phyloP scores from a whole-genome alignment of 208 protist genomes.

The Herpetomonas samuelpessoai region DNA sequence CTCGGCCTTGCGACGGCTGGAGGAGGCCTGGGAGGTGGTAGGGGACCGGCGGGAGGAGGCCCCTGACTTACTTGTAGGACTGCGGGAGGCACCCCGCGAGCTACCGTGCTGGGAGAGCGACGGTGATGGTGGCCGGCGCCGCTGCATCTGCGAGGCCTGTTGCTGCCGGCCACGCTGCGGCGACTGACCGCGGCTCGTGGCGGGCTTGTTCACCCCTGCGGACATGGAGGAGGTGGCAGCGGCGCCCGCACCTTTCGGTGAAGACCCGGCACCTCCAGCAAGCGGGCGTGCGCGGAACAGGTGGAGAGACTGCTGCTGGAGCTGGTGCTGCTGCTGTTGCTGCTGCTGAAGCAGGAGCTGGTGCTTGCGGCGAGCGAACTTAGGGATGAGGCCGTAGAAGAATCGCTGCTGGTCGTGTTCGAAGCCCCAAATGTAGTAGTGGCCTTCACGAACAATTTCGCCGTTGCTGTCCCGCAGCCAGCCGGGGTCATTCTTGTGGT shows the following conservation, averaged over 20 bases:
- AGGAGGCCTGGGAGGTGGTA: background rate
- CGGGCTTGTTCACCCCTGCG: background rate
- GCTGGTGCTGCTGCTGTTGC: background rate
- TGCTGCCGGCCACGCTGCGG: background rate
- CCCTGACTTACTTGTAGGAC: background rate
- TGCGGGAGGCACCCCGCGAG: background rate
- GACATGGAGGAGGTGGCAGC: background rate
- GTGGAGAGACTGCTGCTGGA: background rate
- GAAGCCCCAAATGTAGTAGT: constrained; percentile 66
- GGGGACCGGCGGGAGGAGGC: background rate
- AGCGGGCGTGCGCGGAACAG: background rate
- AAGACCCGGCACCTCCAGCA: too few species aligned
- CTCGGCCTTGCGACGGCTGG: too few species aligned
- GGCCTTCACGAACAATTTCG: constrained; percentile 52
- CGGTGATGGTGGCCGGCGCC: too few species aligned
- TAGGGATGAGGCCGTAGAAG: constrained; percentile 64
- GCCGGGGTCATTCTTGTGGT: constrained; percentile 29
- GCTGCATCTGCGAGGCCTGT: background rate
- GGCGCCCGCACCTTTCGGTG: background rate
- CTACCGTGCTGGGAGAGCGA: too few species aligned
- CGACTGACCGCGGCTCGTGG: background rate
- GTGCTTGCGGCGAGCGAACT: constrained; percentile 24
- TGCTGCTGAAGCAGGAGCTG: background rate
- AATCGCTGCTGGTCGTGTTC: constrained; percentile 46
- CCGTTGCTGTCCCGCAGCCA: constrained; percentile 41